Conservation (phyloP, 2,329 filamentous ascomycete species). For the Trichoderma harzianum region DNA sequence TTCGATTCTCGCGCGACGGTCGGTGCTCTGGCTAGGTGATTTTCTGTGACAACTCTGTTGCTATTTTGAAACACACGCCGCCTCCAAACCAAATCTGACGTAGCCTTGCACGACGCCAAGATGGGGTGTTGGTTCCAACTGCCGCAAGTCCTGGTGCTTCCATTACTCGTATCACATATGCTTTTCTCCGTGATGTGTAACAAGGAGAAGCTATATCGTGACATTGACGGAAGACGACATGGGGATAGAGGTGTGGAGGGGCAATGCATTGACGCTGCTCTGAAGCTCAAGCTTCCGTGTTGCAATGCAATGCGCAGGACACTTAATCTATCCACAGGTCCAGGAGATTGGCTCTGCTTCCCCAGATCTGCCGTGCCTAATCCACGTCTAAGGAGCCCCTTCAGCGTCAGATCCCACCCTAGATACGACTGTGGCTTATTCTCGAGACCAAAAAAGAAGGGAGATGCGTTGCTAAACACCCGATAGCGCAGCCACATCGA, state of each 20-base stretch:
- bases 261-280: not conserved
- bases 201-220: not conserved
- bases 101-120: not conserved
- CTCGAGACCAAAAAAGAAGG: not conserved
- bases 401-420: not conserved
- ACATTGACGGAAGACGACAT: not conserved
- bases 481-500: not conserved
- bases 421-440: not conserved
- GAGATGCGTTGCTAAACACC: not conserved
- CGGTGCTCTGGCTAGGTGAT: not conserved
- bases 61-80: constrained; percentile 7
- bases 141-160: not conserved
- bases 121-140: not conserved
- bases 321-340: not conserved
- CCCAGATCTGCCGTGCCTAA: not conserved
- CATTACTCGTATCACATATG: not conserved
- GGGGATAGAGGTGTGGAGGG: not conserved
- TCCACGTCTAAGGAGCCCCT: not conserved
- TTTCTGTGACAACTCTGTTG: constrained; percentile 12
- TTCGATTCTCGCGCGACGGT: not conserved
- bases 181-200: not conserved
- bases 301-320: not conserved
- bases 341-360: not conserved
- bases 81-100: constrained; percentile 3
- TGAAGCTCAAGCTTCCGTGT: not conserved